Evolutionary conservation across 148 eudicot species (phyloP).

Genomic region (Heliamphora exappendiculata): DNA sequence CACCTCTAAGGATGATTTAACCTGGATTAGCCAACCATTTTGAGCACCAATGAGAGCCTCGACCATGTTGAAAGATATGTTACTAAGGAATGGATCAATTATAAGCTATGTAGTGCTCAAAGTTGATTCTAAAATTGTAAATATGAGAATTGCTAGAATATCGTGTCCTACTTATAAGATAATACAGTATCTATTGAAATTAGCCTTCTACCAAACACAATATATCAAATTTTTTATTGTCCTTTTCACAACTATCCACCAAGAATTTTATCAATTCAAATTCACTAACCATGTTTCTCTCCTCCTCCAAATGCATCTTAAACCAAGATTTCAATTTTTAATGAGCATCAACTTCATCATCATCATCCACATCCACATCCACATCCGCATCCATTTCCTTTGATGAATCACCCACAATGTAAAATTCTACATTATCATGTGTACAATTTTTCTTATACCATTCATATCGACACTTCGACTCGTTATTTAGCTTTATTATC

Average conservation of each 20-base stretch:
- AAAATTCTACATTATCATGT: not conserved
- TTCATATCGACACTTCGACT: not conserved
- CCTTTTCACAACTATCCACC: not conserved
- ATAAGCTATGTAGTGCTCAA: not conserved
- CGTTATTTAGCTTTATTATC: not conserved
- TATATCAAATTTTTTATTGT: not conserved
- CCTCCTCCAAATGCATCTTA: not conserved
- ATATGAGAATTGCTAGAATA: conserved; percentile 1
- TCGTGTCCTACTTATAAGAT: not conserved
- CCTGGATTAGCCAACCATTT: not conserved
- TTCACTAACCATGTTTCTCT: not conserved
- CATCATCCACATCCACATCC: too few relatives aligned
- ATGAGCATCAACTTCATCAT: not conserved
- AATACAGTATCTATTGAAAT: not conserved
- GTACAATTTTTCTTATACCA: not conserved
- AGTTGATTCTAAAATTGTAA: not conserved
- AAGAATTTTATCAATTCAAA: not conserved
- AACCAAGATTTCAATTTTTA: not conserved
- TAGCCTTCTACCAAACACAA: conserved; percentile 8
- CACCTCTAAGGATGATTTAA: not conserved
- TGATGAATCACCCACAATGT: not conserved
- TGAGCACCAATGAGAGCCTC: conserved; percentile 3
- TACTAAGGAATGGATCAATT: not conserved
- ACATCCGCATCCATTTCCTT: too few relatives aligned
- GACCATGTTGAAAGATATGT: not conserved